A percentile compares a stretch with the other conserved stretches of the same genome.
Conservation (phyloP, 352 stramenopile genomes). For the Phytophthora fragariae region DNA sequence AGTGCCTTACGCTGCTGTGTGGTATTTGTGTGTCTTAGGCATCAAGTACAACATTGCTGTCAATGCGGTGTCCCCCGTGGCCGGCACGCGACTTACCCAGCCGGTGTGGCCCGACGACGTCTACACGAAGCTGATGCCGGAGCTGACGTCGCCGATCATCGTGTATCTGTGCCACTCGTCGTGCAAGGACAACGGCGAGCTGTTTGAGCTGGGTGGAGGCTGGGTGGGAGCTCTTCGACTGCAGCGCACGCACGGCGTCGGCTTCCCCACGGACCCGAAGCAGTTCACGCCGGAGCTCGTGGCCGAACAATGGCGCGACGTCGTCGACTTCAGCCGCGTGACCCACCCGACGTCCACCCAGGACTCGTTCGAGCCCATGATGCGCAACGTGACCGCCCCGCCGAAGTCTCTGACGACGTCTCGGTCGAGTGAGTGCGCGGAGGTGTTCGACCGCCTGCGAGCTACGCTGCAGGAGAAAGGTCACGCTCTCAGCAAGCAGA, state of each 20-base stretch:
- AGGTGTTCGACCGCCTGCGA: constrained; percentile 66
- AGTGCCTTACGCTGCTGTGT: neutral
- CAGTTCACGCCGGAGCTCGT: constrained; percentile 73
- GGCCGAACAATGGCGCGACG: constrained; percentile 71
- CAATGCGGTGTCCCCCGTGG: constrained; percentile 75
- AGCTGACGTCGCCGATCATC: constrained; percentile 71
- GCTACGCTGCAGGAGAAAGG: constrained; percentile 52
- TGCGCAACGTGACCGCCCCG: constrained; percentile 66
- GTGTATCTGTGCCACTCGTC: constrained; percentile 69
- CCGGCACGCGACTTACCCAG: constrained; percentile 69
- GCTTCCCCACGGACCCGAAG: constrained; percentile 64
- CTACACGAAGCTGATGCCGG: constrained; percentile 60
- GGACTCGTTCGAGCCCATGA: constrained; percentile 81
- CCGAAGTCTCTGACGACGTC: constrained; percentile 65
- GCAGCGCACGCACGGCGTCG: constrained; percentile 74
- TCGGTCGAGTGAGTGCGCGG: constrained; percentile 58
- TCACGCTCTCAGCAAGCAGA: constrained; percentile 58
- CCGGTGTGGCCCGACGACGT: constrained; percentile 73
- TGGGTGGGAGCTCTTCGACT: constrained; percentile 75
- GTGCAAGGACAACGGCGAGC: constrained; percentile 57
- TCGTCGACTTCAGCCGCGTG: constrained; percentile 70
- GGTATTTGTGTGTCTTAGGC: constrained; percentile 35
- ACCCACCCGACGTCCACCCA: constrained; percentile 76
- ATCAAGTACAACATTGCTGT: constrained; percentile 82
- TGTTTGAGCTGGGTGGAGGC: constrained; percentile 73